Conservation (phyloP, 2,329 filamentous ascomycete genomes). For the Zelopaecilomyces penicillatus region DNA sequence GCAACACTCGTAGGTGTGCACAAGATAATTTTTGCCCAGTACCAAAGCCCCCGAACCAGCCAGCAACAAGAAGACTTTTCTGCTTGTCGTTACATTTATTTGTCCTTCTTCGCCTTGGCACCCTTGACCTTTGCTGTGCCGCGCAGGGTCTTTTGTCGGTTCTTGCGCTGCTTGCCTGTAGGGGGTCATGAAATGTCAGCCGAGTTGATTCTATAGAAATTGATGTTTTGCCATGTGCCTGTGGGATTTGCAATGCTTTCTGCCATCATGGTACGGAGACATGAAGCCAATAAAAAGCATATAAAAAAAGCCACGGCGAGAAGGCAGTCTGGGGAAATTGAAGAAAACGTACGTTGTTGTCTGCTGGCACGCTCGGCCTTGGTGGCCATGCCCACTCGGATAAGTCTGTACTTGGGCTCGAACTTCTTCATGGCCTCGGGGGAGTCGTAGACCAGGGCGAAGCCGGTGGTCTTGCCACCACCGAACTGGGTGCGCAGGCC, state of each 20-base stretch:
- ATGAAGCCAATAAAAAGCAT: not conserved
- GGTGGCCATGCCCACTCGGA: constrained; percentile 82
- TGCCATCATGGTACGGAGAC: too few species aligned
- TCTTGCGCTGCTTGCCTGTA: constrained; percentile 99
- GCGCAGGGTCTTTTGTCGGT: constrained; percentile 97
- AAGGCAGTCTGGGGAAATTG: not conserved
- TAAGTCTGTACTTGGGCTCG: constrained; percentile 94
- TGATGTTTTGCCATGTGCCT: not conserved
- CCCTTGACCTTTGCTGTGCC: constrained; percentile 98
- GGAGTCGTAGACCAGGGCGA: constrained; percentile 97
- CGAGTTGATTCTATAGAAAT: not conserved
- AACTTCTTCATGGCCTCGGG: constrained; percentile 99
- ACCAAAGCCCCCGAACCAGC: constrained; percentile 8
- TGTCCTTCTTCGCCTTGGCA: constrained; percentile 88
- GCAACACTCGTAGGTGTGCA: constrained; percentile 17
- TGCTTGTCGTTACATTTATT: constrained; percentile 46
- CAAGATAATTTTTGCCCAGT: constrained; percentile 14
- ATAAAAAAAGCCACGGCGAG: not conserved
- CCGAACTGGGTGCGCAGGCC: constrained; percentile 97
- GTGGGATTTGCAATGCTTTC: too few species aligned
- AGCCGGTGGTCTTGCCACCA: constrained; percentile 99
- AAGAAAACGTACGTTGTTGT: constrained; percentile 84
- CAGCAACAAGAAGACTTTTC: constrained; percentile 20
- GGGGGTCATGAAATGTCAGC: constrained; percentile 14
- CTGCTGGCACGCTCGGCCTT: constrained; percentile 97